These are phyloP conservation scores for Buxus sempervirens DNA, from an alignment of 164 flowering plant genomes.

Conservation along the genomic window DNA sequence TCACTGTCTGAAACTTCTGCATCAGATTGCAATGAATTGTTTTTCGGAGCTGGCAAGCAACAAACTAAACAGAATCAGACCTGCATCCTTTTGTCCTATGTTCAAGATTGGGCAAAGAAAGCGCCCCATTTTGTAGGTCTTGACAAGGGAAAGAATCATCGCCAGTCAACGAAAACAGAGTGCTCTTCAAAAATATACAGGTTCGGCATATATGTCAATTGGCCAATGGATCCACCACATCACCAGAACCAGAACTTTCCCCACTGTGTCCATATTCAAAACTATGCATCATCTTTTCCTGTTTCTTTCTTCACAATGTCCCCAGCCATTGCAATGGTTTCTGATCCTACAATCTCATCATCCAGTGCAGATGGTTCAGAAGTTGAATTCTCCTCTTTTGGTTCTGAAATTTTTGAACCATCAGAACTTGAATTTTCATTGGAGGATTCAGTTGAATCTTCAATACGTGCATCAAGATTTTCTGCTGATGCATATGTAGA, in stretches of 20 bases:
- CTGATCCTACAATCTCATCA: conserved; percentile 10
- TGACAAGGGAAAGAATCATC: no score
- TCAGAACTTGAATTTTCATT: conserved; percentile 11
- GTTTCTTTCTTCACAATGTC: conserved; percentile 11
- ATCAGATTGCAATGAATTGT: no score
- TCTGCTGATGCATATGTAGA: conserved; percentile 3
- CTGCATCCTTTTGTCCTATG: no score
- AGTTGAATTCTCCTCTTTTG: neutral
- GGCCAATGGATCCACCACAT: no score
- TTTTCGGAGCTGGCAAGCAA: no score
- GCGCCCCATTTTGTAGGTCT: no score
- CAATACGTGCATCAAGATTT: neutral
- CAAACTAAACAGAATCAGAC: no score
- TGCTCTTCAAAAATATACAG: no score
- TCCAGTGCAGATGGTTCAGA: conserved; percentile 11
- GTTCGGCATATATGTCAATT: no score
- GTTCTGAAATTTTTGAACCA: conserved; percentile 6
- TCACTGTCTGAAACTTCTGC: no score
- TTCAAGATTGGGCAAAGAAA: no score
- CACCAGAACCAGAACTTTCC: neutral
- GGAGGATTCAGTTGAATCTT: neutral
- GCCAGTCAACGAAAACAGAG: no score
- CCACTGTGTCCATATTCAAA: conserved; percentile 7
- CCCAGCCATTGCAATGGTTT: conserved; percentile 7
- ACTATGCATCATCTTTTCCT: conserved; percentile 9